Percentiles rank a stretch among this genome's conserved stretches.
Evolutionary conservation across 208 protist species (phyloP).

Genomic region (Trichomonas vaginalis): DNA sequence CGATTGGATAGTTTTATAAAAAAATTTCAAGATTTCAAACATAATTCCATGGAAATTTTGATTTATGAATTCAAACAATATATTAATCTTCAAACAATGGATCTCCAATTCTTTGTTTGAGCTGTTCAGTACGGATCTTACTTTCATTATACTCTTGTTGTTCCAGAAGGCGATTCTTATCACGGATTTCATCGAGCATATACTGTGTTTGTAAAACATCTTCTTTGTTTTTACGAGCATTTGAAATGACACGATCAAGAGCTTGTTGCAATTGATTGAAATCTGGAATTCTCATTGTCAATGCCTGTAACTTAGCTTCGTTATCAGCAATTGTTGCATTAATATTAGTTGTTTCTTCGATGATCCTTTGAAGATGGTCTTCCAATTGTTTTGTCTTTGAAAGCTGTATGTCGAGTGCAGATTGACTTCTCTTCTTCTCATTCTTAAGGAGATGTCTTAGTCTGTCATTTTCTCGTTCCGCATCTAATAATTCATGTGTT

Average conservation of each 20-base stretch:
- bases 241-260: not conserved
- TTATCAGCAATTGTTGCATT: not conserved
- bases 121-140: not conserved
- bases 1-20: too few relatives aligned
- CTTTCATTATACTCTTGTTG: not conserved
- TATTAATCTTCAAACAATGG: not conserved
- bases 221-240: not conserved
- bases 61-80: not conserved
- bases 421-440: not conserved
- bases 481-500: not conserved
- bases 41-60: not conserved
- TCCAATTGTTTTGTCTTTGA: not conserved
- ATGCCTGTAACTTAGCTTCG: not conserved
- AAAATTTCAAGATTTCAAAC: too few relatives aligned
- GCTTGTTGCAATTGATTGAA: not conserved
- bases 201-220: not conserved
- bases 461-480: not conserved
- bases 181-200: not conserved
- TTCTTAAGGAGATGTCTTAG: not conserved
- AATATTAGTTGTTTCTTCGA: not conserved
- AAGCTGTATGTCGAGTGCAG: not conserved
- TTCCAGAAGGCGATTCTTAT: not conserved
- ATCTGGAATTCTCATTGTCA: not conserved
- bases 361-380: not conserved
- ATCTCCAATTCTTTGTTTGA: not conserved